A percentile compares a stretch with the other conserved stretches of the same genome.
These are phyloP conservation scores for Candida mesenterica DNA, from an alignment of 1,139 yeast genomes.

Conservation along the genomic window DNA sequence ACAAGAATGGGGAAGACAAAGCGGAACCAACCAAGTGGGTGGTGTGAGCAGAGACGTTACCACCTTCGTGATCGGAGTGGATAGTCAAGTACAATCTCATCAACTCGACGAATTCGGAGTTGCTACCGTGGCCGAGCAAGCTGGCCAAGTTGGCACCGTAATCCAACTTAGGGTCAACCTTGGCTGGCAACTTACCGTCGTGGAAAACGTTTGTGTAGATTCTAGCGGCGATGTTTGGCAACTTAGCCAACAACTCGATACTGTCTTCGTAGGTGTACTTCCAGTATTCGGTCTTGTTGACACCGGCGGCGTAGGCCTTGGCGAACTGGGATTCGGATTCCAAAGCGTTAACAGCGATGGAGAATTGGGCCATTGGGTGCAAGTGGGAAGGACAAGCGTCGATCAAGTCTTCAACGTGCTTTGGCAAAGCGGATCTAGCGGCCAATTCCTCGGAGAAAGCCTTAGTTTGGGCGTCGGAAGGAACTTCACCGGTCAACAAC, in stretches of 20 bases:
- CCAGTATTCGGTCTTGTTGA: constrained; percentile 88
- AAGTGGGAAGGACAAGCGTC: constrained; percentile 81
- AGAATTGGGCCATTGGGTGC: constrained; percentile 98
- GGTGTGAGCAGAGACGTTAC: constrained; percentile 96
- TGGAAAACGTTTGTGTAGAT: constrained; percentile 89
- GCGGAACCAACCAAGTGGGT: constrained; percentile 97
- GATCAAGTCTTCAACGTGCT: constrained; percentile 77
- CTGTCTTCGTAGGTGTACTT: constrained; percentile 89
- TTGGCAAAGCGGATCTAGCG: constrained; percentile 80
- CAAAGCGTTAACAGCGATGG: constrained; percentile 88
- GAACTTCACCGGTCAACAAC: constrained; percentile 86
- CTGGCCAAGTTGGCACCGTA: constrained; percentile 89
- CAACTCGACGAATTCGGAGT: constrained; percentile 81
- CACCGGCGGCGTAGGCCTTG: constrained; percentile 87
- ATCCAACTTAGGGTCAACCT: constrained; percentile 71
- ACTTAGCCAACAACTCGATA: constrained; percentile 82
- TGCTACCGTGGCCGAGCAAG: constrained; percentile 78
- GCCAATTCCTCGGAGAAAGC: constrained; percentile 82
- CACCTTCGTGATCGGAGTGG: constrained; percentile 98
- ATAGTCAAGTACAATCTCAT: constrained; percentile 91
- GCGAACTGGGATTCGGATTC: constrained; percentile 91
- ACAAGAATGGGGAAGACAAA: constrained; percentile 86
- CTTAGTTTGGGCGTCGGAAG: constrained; percentile 72
- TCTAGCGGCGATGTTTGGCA: constrained; percentile 91
- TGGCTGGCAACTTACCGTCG: constrained; percentile 73